Base-by-base conservation (phyloP, 345 rosid species). In the Aegle marmelos region DNA sequence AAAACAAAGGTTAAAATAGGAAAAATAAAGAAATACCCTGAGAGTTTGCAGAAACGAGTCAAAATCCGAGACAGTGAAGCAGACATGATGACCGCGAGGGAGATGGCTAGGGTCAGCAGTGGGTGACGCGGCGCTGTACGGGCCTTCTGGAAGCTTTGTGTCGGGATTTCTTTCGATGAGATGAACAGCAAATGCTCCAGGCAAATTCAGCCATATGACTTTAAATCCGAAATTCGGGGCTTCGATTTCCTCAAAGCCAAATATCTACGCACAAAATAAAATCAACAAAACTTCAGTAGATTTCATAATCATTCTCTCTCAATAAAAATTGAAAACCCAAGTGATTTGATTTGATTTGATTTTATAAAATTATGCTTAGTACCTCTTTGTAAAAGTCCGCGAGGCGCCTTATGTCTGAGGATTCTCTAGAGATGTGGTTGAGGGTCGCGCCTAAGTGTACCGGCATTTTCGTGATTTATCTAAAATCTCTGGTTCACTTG, bases 351-450 rank as follows among this genome's bases (percentile, higher is more conserved):
- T 60, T 27, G 21, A 60, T 60, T 60, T 21, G 14, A 16, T 27
- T 60, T 25, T 11, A 25, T 58, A 9, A 24, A 58, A 24, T 22
- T 22, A 58, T 13, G 7, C 3, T 36, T 0, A 1, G 76, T n/a
- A 89, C 98, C 91, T 93, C 90, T 83, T 86, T 83, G 92, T 95
- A 93, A 84, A 92, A 93, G 28, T 84, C 31, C 37, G 97, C 94
- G 48, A 95, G 96, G 73, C 92, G 92, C 68, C 81, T 77, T 48
- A 92, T 37, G 79, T 92, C 92, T 4, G 96, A 85, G 64, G 98
- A 92, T 84, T 92, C 98, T 82, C 99, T 85, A 73, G 99, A 88
- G 74, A 95, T 87, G 81, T 95, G 98, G 85, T 88, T 89, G 9
- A 93, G 91, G 75, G 48, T 81, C 76, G 82, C 91, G 72, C 79